Conservation (phyloP, 2,329 filamentous ascomycete species). For the Emericellopsis atlantica region DNA sequence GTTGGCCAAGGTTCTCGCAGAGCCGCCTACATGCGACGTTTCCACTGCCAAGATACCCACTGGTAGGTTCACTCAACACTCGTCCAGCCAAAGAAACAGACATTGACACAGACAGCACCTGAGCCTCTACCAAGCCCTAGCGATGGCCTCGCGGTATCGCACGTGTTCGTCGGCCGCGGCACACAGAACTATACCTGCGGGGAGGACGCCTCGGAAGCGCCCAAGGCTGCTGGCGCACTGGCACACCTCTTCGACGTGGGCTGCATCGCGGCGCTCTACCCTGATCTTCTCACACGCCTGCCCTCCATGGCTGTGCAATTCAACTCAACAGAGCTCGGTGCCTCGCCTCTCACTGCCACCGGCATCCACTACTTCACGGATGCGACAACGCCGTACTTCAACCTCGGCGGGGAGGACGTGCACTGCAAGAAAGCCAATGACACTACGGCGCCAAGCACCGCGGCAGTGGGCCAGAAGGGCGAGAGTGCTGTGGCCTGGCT, state of each 20-base stretch:
- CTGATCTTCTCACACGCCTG: slow-evolving; percentile 51
- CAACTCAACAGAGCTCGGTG: slow-evolving; percentile 38
- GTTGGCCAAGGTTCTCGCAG: slow-evolving; percentile 25
- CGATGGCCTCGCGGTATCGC: slow-evolving; percentile 50
- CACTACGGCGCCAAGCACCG: slow-evolving; percentile 47
- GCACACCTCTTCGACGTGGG: slow-evolving; percentile 82
- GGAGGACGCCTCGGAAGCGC: slow-evolving; percentile 44
- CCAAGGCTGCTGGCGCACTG: slow-evolving; percentile 57
- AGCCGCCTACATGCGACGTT: slow-evolving; percentile 38
- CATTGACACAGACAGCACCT: slow-evolving; percentile 29
- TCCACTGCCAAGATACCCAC: slow-evolving; percentile 36
- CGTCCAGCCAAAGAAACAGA: slow-evolving; percentile 1
- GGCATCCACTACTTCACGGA: slow-evolving; percentile 76
- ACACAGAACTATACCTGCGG: slow-evolving; percentile 92
- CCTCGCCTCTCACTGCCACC: slow-evolving; percentile 50
- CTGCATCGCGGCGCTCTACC: slow-evolving; percentile 61
- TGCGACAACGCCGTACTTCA: slow-evolving; percentile 63
- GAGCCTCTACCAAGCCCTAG: slow-evolving; percentile 48
- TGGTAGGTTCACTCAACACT: slow-evolving; percentile 20
- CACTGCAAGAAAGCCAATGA: slow-evolving; percentile 47
- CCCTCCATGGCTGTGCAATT: slow-evolving; percentile 58
- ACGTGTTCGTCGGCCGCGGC: slow-evolving; percentile 77
- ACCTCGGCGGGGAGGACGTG: slow-evolving; percentile 54
- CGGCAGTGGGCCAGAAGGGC: slow-evolving; percentile 46
- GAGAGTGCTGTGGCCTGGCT: slow-evolving; percentile 71